These are phyloP conservation scores for Dorcoceras hygrometricum DNA, from an alignment of 257 asterid genomes.

Conservation along the genomic window DNA sequence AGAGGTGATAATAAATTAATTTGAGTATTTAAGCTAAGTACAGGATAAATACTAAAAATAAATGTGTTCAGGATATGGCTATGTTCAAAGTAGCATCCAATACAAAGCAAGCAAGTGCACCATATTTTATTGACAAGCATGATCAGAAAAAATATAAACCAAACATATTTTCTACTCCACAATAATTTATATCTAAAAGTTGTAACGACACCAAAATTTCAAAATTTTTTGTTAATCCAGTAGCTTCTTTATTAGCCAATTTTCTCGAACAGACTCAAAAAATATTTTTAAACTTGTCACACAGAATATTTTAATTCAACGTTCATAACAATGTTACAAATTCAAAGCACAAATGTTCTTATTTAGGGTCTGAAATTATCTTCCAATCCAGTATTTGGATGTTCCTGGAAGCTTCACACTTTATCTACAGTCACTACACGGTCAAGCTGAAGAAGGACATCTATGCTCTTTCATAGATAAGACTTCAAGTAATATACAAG, in stretches of 20 bases:
- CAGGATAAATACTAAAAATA: conserved; percentile 1
- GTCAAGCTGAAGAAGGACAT: background rate
- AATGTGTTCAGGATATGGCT: background rate
- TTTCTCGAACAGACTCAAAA: background rate
- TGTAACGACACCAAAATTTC: background rate
- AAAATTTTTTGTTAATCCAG: no score
- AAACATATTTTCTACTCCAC: no score
- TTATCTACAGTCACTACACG: background rate
- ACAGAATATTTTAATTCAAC: background rate
- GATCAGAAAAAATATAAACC: no score
- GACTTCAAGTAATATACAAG: background rate
- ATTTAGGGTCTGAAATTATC: background rate
- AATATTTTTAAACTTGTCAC: background rate
- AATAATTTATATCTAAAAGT: background rate
- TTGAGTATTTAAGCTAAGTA: conserved; percentile 1
- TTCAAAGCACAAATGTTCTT: background rate
- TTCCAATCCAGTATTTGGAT: background rate
- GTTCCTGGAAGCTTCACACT: background rate
- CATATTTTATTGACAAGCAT: no score
- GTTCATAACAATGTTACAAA: background rate
- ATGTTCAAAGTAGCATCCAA: background rate
- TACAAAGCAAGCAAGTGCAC: no score
- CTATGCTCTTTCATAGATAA: background rate
- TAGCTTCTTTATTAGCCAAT: background rate
- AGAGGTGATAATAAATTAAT: conserved; percentile 10